Percentiles rank a stretch among this genome's conserved stretches.
Conservation (phyloP, 2,329 filamentous ascomycete species). For the Waltergamsia citrina region DNA sequence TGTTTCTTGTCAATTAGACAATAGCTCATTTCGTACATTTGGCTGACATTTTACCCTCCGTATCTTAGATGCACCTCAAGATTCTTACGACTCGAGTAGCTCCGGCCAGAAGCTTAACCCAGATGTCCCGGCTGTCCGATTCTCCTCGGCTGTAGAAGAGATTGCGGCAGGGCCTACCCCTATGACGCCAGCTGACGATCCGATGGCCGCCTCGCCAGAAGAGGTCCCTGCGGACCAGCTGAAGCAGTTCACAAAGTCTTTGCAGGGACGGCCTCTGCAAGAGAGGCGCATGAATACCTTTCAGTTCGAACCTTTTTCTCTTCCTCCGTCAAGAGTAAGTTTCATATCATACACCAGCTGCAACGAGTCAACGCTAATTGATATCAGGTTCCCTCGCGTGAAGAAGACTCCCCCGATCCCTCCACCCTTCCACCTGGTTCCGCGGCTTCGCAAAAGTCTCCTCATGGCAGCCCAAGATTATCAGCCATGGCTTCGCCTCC, state of each 20-base stretch:
- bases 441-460: conserved; percentile 49
- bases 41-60: too few relatives aligned
- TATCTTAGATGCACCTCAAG: conserved; percentile 1
- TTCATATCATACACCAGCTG: conserved; percentile 5
- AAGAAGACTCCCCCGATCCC: conserved; percentile 49
- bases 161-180: conserved; percentile 32
- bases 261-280: conserved; percentile 70
- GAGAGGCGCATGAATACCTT: conserved; percentile 77
- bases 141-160: conserved; percentile 62
- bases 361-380: too few relatives aligned
- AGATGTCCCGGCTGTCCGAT: conserved; percentile 50
- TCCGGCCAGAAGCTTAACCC: neutral
- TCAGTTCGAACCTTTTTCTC: conserved; percentile 81
- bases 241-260: conserved; percentile 58
- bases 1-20: too few relatives aligned
- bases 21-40: too few relatives aligned
- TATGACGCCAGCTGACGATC: conserved; percentile 10
- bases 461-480: conserved; percentile 55
- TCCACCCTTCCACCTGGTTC: conserved; percentile 56
- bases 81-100: too few relatives aligned
- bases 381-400: conserved; percentile 50
- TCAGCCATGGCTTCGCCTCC: conserved; percentile 79
- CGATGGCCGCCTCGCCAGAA: conserved; percentile 17
- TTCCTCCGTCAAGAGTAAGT: conserved; percentile 76
- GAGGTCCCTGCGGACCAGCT: conserved; percentile 51